Evolutionary conservation across 2,329 filamentous ascomycete genomes (phyloP), one percentile per base, ranked within the genome.

Genomic region (Delphinella strobiligena): DNA sequence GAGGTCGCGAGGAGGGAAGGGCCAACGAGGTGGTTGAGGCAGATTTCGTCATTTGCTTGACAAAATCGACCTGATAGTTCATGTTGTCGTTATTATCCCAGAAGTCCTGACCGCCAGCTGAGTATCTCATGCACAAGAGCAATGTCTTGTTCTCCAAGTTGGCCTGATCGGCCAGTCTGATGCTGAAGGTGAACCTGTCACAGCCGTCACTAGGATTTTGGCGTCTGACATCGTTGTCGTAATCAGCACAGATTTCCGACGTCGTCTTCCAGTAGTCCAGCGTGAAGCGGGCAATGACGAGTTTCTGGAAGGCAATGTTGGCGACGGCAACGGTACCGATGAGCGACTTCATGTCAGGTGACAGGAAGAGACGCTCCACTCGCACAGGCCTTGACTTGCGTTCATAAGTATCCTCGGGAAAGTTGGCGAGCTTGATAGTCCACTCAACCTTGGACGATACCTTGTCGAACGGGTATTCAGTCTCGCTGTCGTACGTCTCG

Each of bases 181-280:
- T 93, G 60, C 78, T 85, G 63, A 98, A 98, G 55, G 80, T 84
- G 66, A 98, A 98, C 30, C 85, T 77, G 59, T 98, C 91, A 51
- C 81, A 80, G 35, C 80, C 78, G 50, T 81, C 71, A 1, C 48
- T 32, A 3, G 66, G 67, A 31, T 81, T 75, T 49, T 75, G 75
- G 19, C 76, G 75, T 32, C 78, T 75, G 34, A 89, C 74, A 61
- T 91, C 83, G 45, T 83, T 75, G 57, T 79, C 80, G 64, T 76
- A 98, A 52, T 95, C 87, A n/a, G 85, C 89, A 29, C 73, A 72
- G 2, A 96, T 82, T 58, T 98, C 91, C 1, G 91, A 98, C 0
- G 88, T 93, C 0, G 91, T 98, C 71, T 93, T 94, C 91, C 91
- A 98, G 64, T 93, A 91, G 60, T 98, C 91, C 34, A 95, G 73